Percentiles rank a stretch among this genome's conserved stretches.
phyloP scores from a whole-genome alignment of 1,284 basidiomycete species.

The Ceratobasidium sp. region DNA sequence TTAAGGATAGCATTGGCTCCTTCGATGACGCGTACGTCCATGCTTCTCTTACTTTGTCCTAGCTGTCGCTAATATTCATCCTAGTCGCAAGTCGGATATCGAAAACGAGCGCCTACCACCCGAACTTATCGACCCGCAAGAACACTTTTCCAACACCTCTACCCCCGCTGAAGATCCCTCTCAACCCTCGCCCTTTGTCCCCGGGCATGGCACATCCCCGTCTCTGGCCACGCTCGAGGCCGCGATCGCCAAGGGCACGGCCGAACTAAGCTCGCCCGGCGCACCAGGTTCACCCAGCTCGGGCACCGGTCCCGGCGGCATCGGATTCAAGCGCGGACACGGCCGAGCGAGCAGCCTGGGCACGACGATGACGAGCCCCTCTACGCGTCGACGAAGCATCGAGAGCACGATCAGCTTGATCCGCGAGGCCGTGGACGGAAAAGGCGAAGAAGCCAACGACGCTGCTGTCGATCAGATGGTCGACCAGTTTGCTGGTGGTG shows the following conservation, averaged over 20 bases:
- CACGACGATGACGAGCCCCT: slow-evolving; percentile 96
- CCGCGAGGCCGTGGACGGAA: slow-evolving; percentile 86
- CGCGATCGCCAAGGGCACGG: slow-evolving; percentile 60
- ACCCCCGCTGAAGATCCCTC: slow-evolving; percentile 55
- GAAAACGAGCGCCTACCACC: slow-evolving; percentile 98
- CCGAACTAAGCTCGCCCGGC: slow-evolving; percentile 50
- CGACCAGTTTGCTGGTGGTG: slow-evolving; percentile 33
- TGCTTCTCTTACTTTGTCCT: slow-evolving; percentile 10
- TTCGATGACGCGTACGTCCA: slow-evolving; percentile 93
- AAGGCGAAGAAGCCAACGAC: slow-evolving; percentile 55
- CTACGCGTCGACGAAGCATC: slow-evolving; percentile 89
- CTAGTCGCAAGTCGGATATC: slow-evolving; percentile 95
- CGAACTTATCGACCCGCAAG: slow-evolving; percentile 90
- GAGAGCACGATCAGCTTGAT: slow-evolving; percentile 98
- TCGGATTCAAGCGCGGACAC: slow-evolving; percentile 73
- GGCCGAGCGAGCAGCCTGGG: slow-evolving; percentile 90
- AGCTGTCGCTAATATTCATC: background rate
- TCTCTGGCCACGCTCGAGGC: slow-evolving; percentile 68
- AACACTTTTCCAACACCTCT: slow-evolving; percentile 66
- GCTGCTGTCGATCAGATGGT: slow-evolving; percentile 46
- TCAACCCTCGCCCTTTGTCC: slow-evolving; percentile 34
- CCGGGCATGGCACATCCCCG: slow-evolving; percentile 64
- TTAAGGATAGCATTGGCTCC: slow-evolving; percentile 93
- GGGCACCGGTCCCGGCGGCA: no score
- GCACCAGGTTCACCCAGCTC: slow-evolving; percentile 55